Conservation (phyloP, 2,329 filamentous ascomycete genomes). For the Xylaria hypoxylon region DNA sequence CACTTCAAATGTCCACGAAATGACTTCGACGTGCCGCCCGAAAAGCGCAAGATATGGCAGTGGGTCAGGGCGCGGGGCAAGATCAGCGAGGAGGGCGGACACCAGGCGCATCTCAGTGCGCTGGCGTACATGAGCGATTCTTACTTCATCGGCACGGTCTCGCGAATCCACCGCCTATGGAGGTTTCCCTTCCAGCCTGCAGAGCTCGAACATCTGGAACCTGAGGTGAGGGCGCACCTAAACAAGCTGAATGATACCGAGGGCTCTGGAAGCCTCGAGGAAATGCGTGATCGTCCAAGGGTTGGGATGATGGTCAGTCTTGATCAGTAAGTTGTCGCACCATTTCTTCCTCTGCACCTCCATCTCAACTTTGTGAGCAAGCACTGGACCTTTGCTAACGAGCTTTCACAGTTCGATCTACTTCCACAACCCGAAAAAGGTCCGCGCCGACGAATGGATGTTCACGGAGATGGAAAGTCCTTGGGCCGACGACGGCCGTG, state of each 20-base stretch:
- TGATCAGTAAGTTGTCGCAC: conserved; percentile 65
- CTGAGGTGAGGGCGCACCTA: conserved; percentile 55
- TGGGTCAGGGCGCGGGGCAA: conserved; percentile 81
- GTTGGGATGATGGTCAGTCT: conserved; percentile 88
- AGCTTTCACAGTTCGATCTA: conserved; percentile 64
- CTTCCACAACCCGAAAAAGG: conserved; percentile 70
- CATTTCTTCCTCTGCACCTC: background rate
- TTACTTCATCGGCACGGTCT: conserved; percentile 92
- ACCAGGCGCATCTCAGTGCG: conserved; percentile 84
- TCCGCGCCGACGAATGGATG: conserved; percentile 79
- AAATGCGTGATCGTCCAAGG: conserved; percentile 64
- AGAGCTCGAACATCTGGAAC: conserved; percentile 64
- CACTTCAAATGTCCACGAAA: conserved; percentile 49
- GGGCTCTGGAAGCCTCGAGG: conserved; percentile 60
- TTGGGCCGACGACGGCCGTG: conserved; percentile 82
- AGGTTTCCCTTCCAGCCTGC: conserved; percentile 70
- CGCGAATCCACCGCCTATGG: conserved; percentile 83
- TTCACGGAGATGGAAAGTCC: conserved; percentile 83
- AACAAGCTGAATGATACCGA: conserved; percentile 57
- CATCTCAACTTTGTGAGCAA: background rate
- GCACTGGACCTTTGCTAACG: conserved; percentile 1
- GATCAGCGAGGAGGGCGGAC: conserved; percentile 79
- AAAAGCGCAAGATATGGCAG: conserved; percentile 74
- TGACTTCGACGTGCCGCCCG: conserved; percentile 58
- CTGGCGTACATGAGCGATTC: conserved; percentile 93